Base-by-base conservation (phyloP, 1,139 yeast species). In the Petasospora fabianii region DNA sequence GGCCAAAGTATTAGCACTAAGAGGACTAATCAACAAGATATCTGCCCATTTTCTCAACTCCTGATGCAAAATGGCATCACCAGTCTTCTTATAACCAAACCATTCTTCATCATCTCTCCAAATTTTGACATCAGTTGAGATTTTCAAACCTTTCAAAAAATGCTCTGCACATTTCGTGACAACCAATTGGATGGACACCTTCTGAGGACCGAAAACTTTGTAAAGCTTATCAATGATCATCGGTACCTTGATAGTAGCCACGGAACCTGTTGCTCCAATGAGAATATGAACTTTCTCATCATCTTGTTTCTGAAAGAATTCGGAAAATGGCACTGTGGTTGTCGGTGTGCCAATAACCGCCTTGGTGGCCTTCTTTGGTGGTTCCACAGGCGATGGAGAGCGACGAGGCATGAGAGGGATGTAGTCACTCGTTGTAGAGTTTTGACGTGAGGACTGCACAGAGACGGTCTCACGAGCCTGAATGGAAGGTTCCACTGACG, bases 101-200 rank as follows among this genome's bases (percentile, higher is more conserved):
- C 97, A 87, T 60, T 87, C 96, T 59, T 92, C 97, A 45, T 80
- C 82, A 60, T 92, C 97, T 54, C 94, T 70, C 97, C 97, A 92
- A 29, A 92, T 79, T 54, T 85, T 84, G 32, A 90, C 94, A 47
- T 84, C 88, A 5, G 80, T 71, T 24, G 92, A 86, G 21, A 88
- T 75, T 53, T 86, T 87, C 37, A 80, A 63, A 1, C 95, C 95
- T 62, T 69, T 80, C 42, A 87, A 64, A 55, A 90, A 92, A 59
- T 84, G 95, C 49, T 83, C 82, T 0, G 97, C 95, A 2, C 86
- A 73, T 51, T 77, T 75, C 2, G 97, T 90, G 13, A 85, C 84
- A 24, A 92, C 86, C 40, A 92, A 68, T 62, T 92, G 97, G 42
- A 92, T 84, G 2, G 87, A 77, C 16, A 87, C 77, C 46, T 79